Conservation (phyloP, 495 filamentous ascomycete genomes). For the Parmelia sp. region DNA sequence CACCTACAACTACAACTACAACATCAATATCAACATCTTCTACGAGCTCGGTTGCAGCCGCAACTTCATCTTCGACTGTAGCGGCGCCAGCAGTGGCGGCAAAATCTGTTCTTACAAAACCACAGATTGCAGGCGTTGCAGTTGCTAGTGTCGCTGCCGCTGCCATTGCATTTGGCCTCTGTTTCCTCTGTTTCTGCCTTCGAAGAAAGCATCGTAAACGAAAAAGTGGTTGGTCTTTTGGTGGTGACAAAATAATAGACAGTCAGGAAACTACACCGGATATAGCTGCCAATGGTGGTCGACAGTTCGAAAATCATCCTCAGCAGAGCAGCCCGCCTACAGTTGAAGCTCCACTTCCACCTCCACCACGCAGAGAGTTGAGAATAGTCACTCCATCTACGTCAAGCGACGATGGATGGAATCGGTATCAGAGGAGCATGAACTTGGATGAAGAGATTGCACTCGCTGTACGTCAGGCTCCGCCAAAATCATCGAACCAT, state of each 20-base stretch:
- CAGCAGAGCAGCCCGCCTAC: constrained; percentile 2
- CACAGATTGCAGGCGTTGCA: constrained; percentile 25
- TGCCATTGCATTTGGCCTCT: constrained; percentile 22
- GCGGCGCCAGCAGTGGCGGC: constrained; percentile 3
- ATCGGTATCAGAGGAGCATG: constrained; percentile 22
- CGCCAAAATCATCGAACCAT: constrained; percentile 7
- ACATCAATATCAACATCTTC: constrained; percentile 5
- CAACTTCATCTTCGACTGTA: constrained; percentile 11
- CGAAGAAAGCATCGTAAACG: constrained; percentile 15
- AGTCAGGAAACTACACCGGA: constrained; percentile 22
- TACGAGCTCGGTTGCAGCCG: constrained; percentile 10
- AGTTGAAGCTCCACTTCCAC: constrained; percentile 7
- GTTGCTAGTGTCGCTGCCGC: constrained; percentile 25
- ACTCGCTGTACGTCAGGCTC: constrained; percentile 19
- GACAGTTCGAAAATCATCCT: constrained; percentile 17
- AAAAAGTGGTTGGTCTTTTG: constrained; percentile 24
- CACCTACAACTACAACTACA: neutral
- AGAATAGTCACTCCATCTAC: constrained; percentile 17
- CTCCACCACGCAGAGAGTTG: constrained; percentile 15
- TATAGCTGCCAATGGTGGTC: constrained; percentile 3
- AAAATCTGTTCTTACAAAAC: constrained; percentile 22
- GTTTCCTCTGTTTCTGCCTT: constrained; percentile 22
- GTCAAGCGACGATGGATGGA: constrained; percentile 20
- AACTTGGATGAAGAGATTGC: constrained; percentile 24
- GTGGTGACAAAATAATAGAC: constrained; percentile 22